A percentile compares a stretch with the other conserved stretches of the same genome.
phyloP scores from a whole-genome alignment of 1,139 yeast species.

The Yamadazyma dushanensis region DNA sequence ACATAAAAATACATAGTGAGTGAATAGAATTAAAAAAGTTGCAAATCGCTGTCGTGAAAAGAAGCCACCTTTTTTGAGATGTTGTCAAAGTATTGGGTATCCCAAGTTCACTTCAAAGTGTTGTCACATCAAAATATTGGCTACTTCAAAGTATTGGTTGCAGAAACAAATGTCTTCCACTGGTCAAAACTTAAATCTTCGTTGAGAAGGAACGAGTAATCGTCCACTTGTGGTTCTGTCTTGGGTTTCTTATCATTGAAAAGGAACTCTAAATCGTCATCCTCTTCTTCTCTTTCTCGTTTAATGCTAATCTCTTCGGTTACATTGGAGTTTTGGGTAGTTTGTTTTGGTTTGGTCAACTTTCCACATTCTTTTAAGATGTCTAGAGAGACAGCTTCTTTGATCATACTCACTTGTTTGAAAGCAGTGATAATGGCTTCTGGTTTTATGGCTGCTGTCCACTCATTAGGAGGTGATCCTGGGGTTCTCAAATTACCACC shows the following conservation, averaged over 20 bases:
- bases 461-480: constrained; percentile 35
- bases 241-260: constrained; percentile 39
- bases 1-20: constrained; percentile 3
- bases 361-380: constrained; percentile 32
- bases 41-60: too few relatives aligned
- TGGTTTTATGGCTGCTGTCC: constrained; percentile 51
- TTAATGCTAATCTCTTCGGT: constrained; percentile 14
- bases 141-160: neutral
- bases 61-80: too few relatives aligned
- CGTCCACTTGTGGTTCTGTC: constrained; percentile 13
- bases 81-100: too few relatives aligned
- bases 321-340: constrained; percentile 1
- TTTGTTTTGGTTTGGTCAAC: constrained; percentile 2
- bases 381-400: constrained; percentile 32
- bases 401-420: constrained; percentile 40
- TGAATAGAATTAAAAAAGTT: neutral
- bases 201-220: constrained; percentile 24
- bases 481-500: constrained; percentile 29
- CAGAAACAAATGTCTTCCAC: constrained; percentile 27
- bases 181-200: constrained; percentile 40
- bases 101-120: too few relatives aligned
- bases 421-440: constrained; percentile 48
- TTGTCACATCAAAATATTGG: too few relatives aligned
- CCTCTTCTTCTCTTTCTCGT: constrained; percentile 31
- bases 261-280: constrained; percentile 28